Evolutionary conservation across 2,329 filamentous ascomycete genomes (phyloP).

Genomic region (Aquanectria penicillioides): DNA sequence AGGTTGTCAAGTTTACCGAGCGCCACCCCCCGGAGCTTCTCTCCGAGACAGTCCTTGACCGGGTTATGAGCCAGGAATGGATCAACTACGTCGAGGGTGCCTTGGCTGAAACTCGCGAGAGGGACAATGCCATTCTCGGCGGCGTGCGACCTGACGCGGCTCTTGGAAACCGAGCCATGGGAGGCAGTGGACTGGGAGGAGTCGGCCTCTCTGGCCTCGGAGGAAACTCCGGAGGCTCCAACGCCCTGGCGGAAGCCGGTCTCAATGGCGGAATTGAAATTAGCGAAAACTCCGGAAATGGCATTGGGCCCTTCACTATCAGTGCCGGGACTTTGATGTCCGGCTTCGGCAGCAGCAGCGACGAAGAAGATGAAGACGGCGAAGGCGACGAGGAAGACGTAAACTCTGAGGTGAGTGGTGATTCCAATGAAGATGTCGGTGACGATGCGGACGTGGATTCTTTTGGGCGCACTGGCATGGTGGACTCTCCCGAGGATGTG

Average conservation of each 20-base stretch:
- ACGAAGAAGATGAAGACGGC: slow-evolving; percentile 95
- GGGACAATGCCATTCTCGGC: slow-evolving; percentile 97
- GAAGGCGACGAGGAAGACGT: slow-evolving; percentile 84
- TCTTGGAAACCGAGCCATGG: slow-evolving; percentile 77
- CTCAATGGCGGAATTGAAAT: slow-evolving; percentile 81
- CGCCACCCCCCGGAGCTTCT: slow-evolving; percentile 89
- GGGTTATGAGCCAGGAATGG: slow-evolving; percentile 90
- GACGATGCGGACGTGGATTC: slow-evolving; percentile 35
- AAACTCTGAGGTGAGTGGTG: slow-evolving; percentile 70
- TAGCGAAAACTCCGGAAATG: slow-evolving; percentile 70
- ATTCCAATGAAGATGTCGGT: slow-evolving; percentile 47
- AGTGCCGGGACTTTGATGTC: slow-evolving; percentile 81
- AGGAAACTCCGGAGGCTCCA: slow-evolving; percentile 60
- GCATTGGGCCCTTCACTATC: slow-evolving; percentile 77
- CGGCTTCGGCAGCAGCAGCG: slow-evolving; percentile 93
- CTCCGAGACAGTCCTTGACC: slow-evolving; percentile 84
- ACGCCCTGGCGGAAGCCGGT: slow-evolving; percentile 81
- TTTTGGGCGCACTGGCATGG: slow-evolving; percentile 41
- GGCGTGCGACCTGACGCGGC: slow-evolving; percentile 93
- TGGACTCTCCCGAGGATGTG: slow-evolving; percentile 43
- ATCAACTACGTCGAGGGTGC: slow-evolving; percentile 94
- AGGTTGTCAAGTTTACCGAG: slow-evolving; percentile 98
- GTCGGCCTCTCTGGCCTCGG: slow-evolving; percentile 60
- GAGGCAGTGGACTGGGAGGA: slow-evolving; percentile 57
- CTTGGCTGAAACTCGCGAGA: slow-evolving; percentile 90